A percentile compares a stretch with the other conserved stretches of the same genome.
Conservation (phyloP, 2,329 filamentous ascomycete genomes). For the Alternaria panax region DNA sequence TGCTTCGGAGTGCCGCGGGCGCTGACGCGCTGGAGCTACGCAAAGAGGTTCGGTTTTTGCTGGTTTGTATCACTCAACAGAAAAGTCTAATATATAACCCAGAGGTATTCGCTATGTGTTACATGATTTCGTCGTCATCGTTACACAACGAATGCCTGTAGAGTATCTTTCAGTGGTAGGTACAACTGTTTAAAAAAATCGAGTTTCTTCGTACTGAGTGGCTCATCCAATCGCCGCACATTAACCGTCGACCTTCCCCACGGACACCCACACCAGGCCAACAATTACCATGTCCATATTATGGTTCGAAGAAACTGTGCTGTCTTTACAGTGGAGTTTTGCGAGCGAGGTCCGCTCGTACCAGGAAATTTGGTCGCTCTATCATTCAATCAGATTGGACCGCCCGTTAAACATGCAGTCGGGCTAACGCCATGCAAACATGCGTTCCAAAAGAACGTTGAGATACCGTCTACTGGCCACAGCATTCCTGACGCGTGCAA, state of each 20-base stretch:
- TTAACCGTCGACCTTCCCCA: background rate
- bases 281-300: background rate
- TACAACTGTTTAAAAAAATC: background rate
- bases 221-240: background rate
- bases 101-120: background rate
- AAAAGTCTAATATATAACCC: background rate
- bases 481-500: background rate
- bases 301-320: background rate
- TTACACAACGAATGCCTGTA: background rate
- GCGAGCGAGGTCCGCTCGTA: background rate
- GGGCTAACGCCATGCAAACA: background rate
- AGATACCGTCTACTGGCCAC: background rate
- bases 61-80: background rate
- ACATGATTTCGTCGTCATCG: background rate
- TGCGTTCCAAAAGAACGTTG: background rate
- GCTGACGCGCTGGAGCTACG: background rate
- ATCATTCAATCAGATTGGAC: background rate
- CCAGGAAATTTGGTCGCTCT: slow-evolving; percentile 1
- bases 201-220: background rate
- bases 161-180: background rate
- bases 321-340: background rate
- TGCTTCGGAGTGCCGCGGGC: background rate
- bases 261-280: background rate
- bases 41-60: background rate
- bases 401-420: background rate